Evolutionary conservation across 2,329 filamentous ascomycete genomes (phyloP).

Genomic region (Didymella glomerata): DNA sequence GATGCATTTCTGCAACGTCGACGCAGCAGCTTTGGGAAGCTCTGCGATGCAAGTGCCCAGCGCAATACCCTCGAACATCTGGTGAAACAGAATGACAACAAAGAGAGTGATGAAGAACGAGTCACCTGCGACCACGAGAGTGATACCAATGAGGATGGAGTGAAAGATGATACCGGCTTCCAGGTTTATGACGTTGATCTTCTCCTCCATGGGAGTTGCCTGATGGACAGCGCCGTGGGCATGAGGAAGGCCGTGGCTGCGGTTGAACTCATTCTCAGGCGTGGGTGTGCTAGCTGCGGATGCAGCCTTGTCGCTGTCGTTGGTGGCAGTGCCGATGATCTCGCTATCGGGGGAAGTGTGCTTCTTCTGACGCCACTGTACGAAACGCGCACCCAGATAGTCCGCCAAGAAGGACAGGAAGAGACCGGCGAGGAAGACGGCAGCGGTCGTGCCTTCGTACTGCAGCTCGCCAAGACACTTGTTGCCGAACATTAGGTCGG

Average conservation of each 20-base stretch:
- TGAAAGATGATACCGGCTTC: conserved; percentile 80
- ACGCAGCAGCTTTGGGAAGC: conserved; percentile 55
- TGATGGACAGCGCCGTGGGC: conserved; percentile 34
- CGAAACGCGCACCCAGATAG: conserved; percentile 69
- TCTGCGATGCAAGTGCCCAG: conserved; percentile 75
- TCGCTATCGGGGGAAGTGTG: conserved; percentile 27
- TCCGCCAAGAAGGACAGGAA: conserved; percentile 78
- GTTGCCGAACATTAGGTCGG: conserved; percentile 75
- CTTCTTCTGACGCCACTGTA: conserved; percentile 51
- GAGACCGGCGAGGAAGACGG: conserved; percentile 77
- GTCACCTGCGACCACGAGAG: conserved; percentile 63
- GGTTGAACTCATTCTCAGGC: conserved; percentile 27
- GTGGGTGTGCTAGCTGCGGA: conserved; percentile 24
- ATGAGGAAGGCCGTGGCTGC: conserved; percentile 28
- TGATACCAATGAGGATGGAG: conserved; percentile 71
- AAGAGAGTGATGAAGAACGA: conserved; percentile 62
- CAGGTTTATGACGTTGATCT: conserved; percentile 72
- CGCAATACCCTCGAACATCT: conserved; percentile 79
- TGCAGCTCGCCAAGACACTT: conserved; percentile 70
- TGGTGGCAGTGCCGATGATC: conserved; percentile 13
- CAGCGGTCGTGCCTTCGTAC: conserved; percentile 74
- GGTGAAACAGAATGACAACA: conserved; percentile 77
- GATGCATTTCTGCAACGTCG: conserved; percentile 61
- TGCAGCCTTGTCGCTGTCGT: conserved; percentile 27
- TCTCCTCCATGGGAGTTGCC: conserved; percentile 48